Evolutionary conservation across 2,329 filamentous ascomycete genomes (phyloP).

Genomic region (Alternaria atra): DNA sequence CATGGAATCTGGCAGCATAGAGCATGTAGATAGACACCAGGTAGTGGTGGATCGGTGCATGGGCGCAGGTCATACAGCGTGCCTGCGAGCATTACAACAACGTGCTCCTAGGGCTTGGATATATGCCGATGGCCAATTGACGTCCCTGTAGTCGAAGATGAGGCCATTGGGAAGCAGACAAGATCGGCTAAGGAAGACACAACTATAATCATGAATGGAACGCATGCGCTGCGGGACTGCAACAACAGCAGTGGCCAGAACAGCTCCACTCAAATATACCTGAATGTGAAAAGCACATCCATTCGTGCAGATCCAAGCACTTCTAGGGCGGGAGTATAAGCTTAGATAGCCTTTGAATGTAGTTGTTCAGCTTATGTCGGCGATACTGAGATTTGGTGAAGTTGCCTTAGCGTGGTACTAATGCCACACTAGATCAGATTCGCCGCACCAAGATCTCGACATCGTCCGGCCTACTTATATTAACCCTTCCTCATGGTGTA

Average conservation of each 20-base stretch:
- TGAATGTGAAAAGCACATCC: neutral
- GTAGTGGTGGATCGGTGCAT: neutral
- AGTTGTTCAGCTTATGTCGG: neutral
- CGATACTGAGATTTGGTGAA: neutral
- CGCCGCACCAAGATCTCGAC: neutral
- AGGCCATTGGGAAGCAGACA: neutral
- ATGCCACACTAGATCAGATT: neutral
- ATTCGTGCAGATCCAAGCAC: neutral
- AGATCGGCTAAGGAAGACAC: neutral
- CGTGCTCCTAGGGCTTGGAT: neutral
- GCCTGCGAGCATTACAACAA: neutral
- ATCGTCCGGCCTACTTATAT: neutral
- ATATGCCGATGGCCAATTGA: neutral
- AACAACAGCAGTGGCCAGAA: neutral
- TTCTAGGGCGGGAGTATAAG: neutral
- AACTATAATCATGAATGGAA: neutral
- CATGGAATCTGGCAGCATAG: neutral
- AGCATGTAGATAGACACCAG: neutral
- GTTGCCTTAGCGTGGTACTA: neutral
- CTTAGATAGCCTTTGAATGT: fast-evolving
- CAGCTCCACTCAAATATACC: neutral
- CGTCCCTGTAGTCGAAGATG: neutral
- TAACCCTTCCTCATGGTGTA: neutral
- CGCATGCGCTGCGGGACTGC: neutral
- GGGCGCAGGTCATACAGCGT: neutral